These are phyloP conservation scores for Rhodomyrtus psidioides DNA, from an alignment of 441 rosid genomes.

Conservation along the genomic window DNA sequence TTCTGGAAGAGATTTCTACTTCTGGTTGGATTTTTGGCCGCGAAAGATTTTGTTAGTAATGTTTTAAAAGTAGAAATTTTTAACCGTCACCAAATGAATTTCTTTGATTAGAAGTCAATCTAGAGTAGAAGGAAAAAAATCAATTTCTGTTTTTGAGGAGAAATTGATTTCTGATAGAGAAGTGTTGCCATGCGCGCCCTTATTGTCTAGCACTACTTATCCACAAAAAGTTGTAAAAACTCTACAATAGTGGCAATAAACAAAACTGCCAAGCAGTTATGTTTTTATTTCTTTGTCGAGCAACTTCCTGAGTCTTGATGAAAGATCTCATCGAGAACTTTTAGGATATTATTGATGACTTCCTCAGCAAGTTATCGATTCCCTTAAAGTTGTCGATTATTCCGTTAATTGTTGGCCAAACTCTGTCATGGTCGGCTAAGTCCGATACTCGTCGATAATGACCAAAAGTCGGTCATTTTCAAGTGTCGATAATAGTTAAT, in stretches of 20 bases:
- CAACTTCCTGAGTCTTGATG: neutral
- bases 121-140: no score
- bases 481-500: neutral
- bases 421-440: neutral
- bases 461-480: neutral
- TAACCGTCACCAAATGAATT: no score
- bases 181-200: no score
- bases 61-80: no score
- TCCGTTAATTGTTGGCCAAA: neutral
- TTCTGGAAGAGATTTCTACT: no score
- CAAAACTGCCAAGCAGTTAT: no score
- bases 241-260: no score
- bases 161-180: no score
- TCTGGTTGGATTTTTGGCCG: no score
- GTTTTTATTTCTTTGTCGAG: neutral
- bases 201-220: neutral
- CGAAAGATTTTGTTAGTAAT: no score
- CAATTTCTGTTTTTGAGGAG: no score
- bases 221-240: neutral
- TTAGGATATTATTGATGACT: neutral
- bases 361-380: neutral
- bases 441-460: neutral
- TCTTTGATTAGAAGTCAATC: no score
- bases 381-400: neutral
- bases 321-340: neutral